Percentiles rank a stretch among this genome's conserved stretches.
These are phyloP conservation scores for Aegilops bicornis DNA, from an alignment of 176 grass and related monocot species.

Conservation along the genomic window DNA sequence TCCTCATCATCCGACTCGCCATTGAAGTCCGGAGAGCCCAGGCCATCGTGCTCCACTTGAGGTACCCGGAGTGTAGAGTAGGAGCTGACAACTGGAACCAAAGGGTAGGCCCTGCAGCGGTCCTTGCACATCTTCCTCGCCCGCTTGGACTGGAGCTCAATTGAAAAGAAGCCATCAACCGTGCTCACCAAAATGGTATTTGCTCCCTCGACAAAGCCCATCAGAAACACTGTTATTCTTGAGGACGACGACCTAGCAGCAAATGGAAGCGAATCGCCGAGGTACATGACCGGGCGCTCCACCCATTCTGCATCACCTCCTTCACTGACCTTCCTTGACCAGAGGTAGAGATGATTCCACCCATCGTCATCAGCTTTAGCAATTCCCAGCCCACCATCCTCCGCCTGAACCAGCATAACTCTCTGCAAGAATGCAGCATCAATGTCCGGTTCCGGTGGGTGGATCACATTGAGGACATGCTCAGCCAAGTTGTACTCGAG, in stretches of 20 bases:
- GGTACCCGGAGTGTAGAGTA: neutral
- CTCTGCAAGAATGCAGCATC: neutral
- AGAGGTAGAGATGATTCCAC: neutral
- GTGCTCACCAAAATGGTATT: neutral
- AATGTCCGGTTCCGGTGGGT: neutral
- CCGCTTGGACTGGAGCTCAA: neutral
- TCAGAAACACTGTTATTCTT: too few species aligned
- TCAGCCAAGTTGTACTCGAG: neutral
- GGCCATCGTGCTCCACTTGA: neutral
- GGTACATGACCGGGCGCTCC: neutral
- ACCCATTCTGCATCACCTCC: neutral
- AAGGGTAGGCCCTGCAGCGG: neutral
- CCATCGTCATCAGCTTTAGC: neutral
- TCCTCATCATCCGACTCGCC: neutral
- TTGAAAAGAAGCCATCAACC: neutral
- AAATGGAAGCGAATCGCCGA: neutral
- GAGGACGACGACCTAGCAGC: neutral
- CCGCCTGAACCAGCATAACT: neutral
- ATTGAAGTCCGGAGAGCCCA: neutral
- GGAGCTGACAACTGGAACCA: slow-evolving; percentile 6
- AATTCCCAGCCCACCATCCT: neutral
- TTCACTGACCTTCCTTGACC: neutral
- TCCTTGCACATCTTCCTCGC: neutral
- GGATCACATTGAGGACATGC: neutral
- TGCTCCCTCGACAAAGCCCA: neutral